Evolutionary conservation across 208 protist genomes (phyloP).

Genomic region (Trypanosoma melophagium): DNA sequence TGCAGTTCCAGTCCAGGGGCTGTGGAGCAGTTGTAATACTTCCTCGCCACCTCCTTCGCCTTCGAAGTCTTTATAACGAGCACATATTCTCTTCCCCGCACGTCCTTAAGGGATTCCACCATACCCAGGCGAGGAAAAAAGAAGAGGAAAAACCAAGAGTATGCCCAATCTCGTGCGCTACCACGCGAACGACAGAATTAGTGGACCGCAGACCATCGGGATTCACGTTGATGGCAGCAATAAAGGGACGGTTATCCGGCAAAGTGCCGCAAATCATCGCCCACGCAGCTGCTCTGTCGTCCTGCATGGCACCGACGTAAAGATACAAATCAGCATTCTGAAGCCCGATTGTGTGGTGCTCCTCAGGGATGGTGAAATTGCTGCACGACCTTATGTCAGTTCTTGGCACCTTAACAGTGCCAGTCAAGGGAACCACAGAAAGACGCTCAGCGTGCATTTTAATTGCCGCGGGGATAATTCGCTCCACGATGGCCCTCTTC

Average conservation of each 20-base stretch:
- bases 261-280: neutral
- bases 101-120: neutral
- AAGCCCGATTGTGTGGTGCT: conserved; percentile 39
- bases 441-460: conserved; percentile 47
- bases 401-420: conserved; percentile 18
- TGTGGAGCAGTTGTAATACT: neutral
- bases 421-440: conserved; percentile 33
- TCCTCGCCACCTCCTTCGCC: neutral
- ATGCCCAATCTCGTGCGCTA: neutral
- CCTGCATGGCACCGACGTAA: conserved; percentile 40
- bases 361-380: conserved; percentile 39
- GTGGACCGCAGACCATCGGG: conserved; percentile 30
- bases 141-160: neutral
- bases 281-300: neutral
- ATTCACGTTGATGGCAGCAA: neutral
- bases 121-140: neutral
- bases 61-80: neutral
- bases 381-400: conserved; percentile 18
- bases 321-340: conserved; percentile 50
- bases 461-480: conserved; percentile 38
- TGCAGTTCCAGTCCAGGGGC: neutral
- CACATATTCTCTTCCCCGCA: neutral
- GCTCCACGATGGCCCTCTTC: conserved; percentile 23
- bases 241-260: neutral
- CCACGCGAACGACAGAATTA: neutral